Evolutionary conservation across 2,329 filamentous ascomycete species (phyloP).

Genomic region (Hypoxylon sp.): DNA sequence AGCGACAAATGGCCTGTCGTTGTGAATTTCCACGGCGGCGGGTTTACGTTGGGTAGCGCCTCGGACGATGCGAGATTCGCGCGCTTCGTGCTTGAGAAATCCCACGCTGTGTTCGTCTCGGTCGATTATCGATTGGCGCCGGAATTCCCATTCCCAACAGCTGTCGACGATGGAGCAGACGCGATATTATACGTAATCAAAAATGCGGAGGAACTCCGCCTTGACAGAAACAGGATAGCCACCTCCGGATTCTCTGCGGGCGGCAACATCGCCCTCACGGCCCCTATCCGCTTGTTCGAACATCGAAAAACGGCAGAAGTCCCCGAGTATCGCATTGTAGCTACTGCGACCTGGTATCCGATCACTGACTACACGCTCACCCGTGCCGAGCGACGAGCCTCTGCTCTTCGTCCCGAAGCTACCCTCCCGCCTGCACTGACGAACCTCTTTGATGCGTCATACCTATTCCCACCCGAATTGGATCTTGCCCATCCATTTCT

Average conservation of each 20-base stretch:
- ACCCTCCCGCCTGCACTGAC: constrained; percentile 72
- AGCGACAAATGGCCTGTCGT: constrained; percentile 65
- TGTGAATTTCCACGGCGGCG: constrained; percentile 78
- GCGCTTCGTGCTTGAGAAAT: constrained; percentile 64
- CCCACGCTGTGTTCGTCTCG: constrained; percentile 72
- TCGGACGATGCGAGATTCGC: constrained; percentile 76
- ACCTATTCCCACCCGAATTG: constrained; percentile 68
- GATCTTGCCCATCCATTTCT: constrained; percentile 68
- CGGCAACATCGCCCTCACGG: constrained; percentile 68
- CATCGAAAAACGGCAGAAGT: constrained; percentile 50
- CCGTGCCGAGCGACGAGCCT: constrained; percentile 69
- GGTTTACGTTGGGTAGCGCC: constrained; percentile 74
- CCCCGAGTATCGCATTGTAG: constrained; percentile 64
- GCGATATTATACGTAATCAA: constrained; percentile 73
- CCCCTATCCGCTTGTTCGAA: constrained; percentile 55
- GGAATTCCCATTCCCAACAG: constrained; percentile 73
- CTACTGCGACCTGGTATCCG: constrained; percentile 73
- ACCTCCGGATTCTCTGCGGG: constrained; percentile 77
- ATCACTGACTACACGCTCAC: constrained; percentile 72
- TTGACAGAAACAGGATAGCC: constrained; percentile 70
- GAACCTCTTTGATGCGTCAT: constrained; percentile 74
- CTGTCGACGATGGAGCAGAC: constrained; percentile 76
- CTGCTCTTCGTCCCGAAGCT: constrained; percentile 68
- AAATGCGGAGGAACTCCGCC: constrained; percentile 69
- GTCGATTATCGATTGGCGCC: constrained; percentile 79